phyloP scores from a whole-genome alignment of 352 stramenopile species.

The Phytophthora pluvialis region DNA sequence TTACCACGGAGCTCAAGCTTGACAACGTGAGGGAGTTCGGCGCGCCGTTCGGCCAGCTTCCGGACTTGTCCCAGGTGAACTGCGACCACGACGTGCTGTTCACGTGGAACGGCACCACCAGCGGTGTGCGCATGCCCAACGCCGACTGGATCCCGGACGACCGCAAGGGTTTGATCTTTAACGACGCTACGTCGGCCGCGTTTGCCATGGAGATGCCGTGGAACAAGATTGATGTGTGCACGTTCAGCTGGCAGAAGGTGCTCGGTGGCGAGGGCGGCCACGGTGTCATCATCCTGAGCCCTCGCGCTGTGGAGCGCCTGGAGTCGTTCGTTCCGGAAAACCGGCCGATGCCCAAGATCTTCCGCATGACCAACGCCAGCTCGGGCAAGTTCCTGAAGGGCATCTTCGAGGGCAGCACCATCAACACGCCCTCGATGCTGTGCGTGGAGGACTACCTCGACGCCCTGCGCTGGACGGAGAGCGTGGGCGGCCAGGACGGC shows the following conservation, averaged over 20 bases:
- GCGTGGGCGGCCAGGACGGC: conserved; percentile 92
- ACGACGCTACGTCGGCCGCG: conserved; percentile 98
- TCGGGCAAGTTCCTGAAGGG: conserved; percentile 93
- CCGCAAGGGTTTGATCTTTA: conserved; percentile 95
- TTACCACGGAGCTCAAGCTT: conserved; percentile 94
- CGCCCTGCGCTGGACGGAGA: conserved; percentile 96
- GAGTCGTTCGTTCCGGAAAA: conserved; percentile 91
- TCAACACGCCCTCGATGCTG: conserved; percentile 99
- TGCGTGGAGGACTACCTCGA: conserved; percentile 99
- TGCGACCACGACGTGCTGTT: conserved; percentile 98
- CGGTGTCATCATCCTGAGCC: conserved; percentile 97
- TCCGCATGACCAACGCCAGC: conserved; percentile 96
- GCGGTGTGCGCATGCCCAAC: conserved; percentile 95
- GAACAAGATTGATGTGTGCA: conserved; percentile 99
- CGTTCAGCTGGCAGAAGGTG: conserved; percentile 99
- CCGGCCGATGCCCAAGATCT: conserved; percentile 98
- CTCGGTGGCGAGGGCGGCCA: conserved; percentile 98
- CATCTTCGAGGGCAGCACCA: conserved; percentile 99
- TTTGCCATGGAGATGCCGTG: conserved; percentile 99
- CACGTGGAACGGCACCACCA: conserved; percentile 99
- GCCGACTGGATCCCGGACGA: conserved; percentile 96
- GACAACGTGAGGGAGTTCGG: conserved; percentile 94
- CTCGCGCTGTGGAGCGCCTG: conserved; percentile 96
- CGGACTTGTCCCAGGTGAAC: conserved; percentile 94
- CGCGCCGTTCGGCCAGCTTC: conserved; percentile 96